Percentiles rank a stretch among this genome's conserved stretches.
Conservation (phyloP, 805 yeast genomes). For the Metschnikowia corniflorae region DNA sequence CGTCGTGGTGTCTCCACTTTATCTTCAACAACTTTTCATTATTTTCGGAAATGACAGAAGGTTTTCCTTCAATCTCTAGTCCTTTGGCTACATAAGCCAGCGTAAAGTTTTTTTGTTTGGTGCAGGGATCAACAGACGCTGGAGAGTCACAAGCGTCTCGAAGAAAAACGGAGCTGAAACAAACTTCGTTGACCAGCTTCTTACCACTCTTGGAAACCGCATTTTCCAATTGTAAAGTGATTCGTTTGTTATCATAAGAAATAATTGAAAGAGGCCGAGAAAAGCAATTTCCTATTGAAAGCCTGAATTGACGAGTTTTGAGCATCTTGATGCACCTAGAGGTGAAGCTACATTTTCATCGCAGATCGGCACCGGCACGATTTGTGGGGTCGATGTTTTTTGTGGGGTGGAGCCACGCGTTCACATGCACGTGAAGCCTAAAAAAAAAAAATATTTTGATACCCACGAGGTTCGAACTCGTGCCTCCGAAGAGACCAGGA, state of each 20-base stretch:
- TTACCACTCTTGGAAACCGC: slow-evolving; percentile 6
- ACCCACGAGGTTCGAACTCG: slow-evolving; percentile 27
- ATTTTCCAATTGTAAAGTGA: slow-evolving; percentile 22
- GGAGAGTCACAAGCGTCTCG: slow-evolving; percentile 59
- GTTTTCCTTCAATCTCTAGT: slow-evolving; percentile 35
- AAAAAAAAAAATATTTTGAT: slow-evolving; percentile 14
- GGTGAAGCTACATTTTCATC: too few relatives aligned
- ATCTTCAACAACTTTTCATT: slow-evolving; percentile 35
- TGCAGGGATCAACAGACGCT: slow-evolving; percentile 48
- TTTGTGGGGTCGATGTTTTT: too few relatives aligned
- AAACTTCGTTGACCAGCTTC: slow-evolving; percentile 16
- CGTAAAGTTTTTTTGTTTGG: slow-evolving; percentile 64
- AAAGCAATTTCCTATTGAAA: too few relatives aligned
- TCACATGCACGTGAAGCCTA: background rate
- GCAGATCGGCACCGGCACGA: too few relatives aligned
- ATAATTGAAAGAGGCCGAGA: slow-evolving; percentile 5
- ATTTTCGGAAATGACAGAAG: slow-evolving; percentile 24
- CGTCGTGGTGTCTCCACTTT: slow-evolving; percentile 31
- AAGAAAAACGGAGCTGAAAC: slow-evolving; percentile 51
- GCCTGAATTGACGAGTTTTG: too few relatives aligned
- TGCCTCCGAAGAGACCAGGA: slow-evolving; percentile 26
- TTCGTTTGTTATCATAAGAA: slow-evolving; percentile 21
- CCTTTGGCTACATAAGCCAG: slow-evolving; percentile 45
- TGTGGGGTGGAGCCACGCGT: too few relatives aligned
- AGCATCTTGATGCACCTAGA: too few relatives aligned